phyloP scores from a whole-genome alignment of 2,329 filamentous ascomycete species.

The Coniochaeta prunicola region DNA sequence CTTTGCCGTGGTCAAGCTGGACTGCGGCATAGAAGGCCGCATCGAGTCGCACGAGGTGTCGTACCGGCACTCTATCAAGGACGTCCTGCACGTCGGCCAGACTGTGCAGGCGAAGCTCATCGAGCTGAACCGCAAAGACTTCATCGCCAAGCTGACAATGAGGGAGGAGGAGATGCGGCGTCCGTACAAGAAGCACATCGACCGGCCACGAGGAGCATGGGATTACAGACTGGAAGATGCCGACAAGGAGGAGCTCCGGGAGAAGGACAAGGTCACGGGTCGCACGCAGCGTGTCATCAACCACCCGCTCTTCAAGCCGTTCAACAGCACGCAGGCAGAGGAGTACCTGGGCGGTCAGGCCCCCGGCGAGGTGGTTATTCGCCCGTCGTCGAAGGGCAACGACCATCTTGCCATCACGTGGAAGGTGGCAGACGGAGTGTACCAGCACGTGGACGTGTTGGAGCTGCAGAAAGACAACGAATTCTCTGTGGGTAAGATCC shows the following conservation, averaged over 20 bases:
- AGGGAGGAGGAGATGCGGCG: slow-evolving; percentile 72
- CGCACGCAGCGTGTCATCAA: slow-evolving; percentile 94
- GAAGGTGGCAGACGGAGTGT: slow-evolving; percentile 96
- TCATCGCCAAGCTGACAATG: slow-evolving; percentile 76
- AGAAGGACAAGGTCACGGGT: slow-evolving; percentile 79
- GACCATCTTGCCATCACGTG: slow-evolving; percentile 95
- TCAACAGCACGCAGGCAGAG: slow-evolving; percentile 87
- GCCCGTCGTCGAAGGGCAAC: slow-evolving; percentile 88
- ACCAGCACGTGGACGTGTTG: slow-evolving; percentile 94
- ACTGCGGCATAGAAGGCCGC: slow-evolving; percentile 88
- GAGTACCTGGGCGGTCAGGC: slow-evolving; percentile 84
- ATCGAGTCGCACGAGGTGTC: slow-evolving; percentile 79
- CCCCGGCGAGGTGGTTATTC: slow-evolving; percentile 85
- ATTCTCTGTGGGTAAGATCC: slow-evolving; percentile 80
- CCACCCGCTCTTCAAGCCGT: slow-evolving; percentile 90
- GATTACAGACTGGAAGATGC: slow-evolving; percentile 73
- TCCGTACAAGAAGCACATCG: slow-evolving; percentile 61
- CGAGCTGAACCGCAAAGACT: slow-evolving; percentile 79
- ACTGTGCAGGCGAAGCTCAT: slow-evolving; percentile 83
- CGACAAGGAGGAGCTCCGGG: slow-evolving; percentile 75
- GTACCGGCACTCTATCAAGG: slow-evolving; percentile 61
- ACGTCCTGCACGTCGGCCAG: slow-evolving; percentile 71
- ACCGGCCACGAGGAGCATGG: slow-evolving; percentile 77
- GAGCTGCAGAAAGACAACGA: slow-evolving; percentile 97
- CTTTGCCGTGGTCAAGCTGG: slow-evolving; percentile 87